Conservation (phyloP, 2,329 filamentous ascomycete genomes). For the Aspergillus sp. region DNA sequence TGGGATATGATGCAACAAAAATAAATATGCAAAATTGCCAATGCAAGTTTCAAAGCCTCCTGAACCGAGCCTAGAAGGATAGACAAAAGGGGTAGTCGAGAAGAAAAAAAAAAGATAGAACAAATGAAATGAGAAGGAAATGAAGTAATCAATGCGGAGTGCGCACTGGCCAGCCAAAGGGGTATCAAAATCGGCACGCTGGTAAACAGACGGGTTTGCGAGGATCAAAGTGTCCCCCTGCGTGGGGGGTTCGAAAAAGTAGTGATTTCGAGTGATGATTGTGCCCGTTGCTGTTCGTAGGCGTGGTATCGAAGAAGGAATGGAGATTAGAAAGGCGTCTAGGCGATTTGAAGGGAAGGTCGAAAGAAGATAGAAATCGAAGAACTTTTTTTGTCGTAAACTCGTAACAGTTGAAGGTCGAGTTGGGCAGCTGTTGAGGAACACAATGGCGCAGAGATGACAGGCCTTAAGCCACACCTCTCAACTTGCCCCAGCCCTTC, state of each 20-base stretch:
- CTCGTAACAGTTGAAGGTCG: conserved; percentile 11
- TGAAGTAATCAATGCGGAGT: not conserved
- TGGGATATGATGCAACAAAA: not conserved
- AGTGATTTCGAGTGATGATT: not conserved
- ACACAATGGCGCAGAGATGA: too few species aligned
- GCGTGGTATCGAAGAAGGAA: not conserved
- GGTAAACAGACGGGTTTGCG: not conserved
- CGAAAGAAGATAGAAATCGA: conserved; percentile 11
- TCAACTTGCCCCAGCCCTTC: conserved; percentile 36
- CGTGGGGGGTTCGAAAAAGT: too few species aligned
- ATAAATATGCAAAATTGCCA: not conserved
- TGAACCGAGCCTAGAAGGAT: not conserved
- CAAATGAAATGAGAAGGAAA: not conserved
- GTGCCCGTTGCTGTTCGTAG: not conserved
- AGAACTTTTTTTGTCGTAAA: conserved; percentile 22
- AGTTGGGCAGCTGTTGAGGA: not conserved
- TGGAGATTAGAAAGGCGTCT: not conserved
- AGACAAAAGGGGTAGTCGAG: not conserved
- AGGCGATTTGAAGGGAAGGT: conserved; percentile 1
- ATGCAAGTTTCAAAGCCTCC: not conserved
- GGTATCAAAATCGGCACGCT: not conserved
- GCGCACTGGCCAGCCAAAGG: not conserved
- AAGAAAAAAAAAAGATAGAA: not conserved
- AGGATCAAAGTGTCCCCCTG: not conserved
- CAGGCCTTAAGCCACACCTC: conserved; percentile 24